Evolutionary conservation across 2,329 filamentous ascomycete species (phyloP).

Genomic region (Plectosphaerella plurivora): DNA sequence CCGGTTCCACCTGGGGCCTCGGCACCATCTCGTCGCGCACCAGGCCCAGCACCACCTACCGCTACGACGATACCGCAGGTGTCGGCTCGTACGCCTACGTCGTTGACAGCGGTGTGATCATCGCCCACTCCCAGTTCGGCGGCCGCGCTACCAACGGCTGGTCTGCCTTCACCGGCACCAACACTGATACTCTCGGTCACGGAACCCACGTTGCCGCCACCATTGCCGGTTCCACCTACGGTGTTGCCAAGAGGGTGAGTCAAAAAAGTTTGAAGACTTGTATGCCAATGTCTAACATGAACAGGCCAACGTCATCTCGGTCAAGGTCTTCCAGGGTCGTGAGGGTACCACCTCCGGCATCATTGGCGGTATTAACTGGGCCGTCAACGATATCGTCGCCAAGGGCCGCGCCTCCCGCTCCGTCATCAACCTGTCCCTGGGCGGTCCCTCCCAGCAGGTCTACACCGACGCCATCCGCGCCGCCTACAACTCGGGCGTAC

Average conservation of each 20-base stretch:
- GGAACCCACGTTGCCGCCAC: conserved; percentile 44
- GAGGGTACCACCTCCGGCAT: conserved; percentile 21
- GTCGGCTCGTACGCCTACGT: conserved; percentile 43
- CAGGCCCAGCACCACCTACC: conserved; percentile 27
- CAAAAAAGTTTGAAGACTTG: neutral
- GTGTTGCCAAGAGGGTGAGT: conserved; percentile 34
- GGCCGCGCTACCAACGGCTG: conserved; percentile 33
- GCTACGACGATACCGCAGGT: conserved; percentile 36
- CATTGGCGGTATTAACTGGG: conserved; percentile 32
- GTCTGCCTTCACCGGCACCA: conserved; percentile 26
- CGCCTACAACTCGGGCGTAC: conserved; percentile 40
- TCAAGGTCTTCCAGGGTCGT: conserved; percentile 38
- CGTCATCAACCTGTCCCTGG: conserved; percentile 52
- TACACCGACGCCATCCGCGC: conserved; percentile 45
- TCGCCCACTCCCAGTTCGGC: conserved; percentile 38
- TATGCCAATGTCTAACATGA: neutral
- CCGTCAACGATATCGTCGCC: conserved; percentile 37
- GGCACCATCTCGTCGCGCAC: conserved; percentile 36
- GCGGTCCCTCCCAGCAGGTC: conserved; percentile 17
- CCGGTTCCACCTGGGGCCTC: conserved; percentile 36
- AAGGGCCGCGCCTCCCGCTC: conserved; percentile 33
- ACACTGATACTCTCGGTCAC: conserved; percentile 37
- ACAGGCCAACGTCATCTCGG: conserved; percentile 29
- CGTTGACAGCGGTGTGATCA: conserved; percentile 50
- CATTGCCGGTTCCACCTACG: conserved; percentile 34